Percentiles rank a stretch among this genome's conserved stretches.
These are phyloP conservation scores for Flaveria floridana DNA, from an alignment of 140 eudicot genomes.

Conservation along the genomic window DNA sequence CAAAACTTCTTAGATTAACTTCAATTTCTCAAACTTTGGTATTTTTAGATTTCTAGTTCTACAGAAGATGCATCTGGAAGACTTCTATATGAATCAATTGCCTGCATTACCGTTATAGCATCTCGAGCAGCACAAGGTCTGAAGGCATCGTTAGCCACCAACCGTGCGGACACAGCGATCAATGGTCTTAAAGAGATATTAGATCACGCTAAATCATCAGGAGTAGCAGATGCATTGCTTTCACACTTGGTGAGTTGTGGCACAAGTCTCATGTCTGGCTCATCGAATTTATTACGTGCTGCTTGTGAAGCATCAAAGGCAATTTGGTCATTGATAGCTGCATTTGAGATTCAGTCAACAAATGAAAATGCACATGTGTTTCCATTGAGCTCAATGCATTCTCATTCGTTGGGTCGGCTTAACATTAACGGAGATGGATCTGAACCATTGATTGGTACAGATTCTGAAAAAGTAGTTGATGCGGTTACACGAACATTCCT, in stretches of 20 bases:
- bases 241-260: slow-evolving; percentile 70
- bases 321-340: slow-evolving; percentile 80
- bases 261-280: slow-evolving; percentile 84
- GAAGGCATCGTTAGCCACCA: slow-evolving; percentile 55
- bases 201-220: slow-evolving; percentile 73
- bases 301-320: slow-evolving; percentile 93
- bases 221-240: slow-evolving; percentile 56
- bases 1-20: slow-evolving; percentile 25
- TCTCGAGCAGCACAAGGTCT: slow-evolving; percentile 67
- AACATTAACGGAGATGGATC: slow-evolving; percentile 51
- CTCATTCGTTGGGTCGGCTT: slow-evolving; percentile 50
- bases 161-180: slow-evolving; percentile 40
- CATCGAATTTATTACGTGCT: slow-evolving; percentile 66
- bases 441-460: slow-evolving; percentile 44
- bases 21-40: slow-evolving; percentile 17
- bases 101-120: slow-evolving; percentile 71
- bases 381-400: slow-evolving; percentile 58
- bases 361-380: slow-evolving; percentile 45
- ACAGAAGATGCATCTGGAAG: slow-evolving; percentile 72
- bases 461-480: slow-evolving; percentile 54
- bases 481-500: slow-evolving; percentile 67
- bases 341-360: slow-evolving; percentile 55
- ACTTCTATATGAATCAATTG: slow-evolving; percentile 66
- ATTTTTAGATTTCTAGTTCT: slow-evolving; percentile 53
- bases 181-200: slow-evolving; percentile 55